Evolutionary conservation across 192 early-diverging fungal species (phyloP).

Genomic region (Entomortierella lignicola): DNA sequence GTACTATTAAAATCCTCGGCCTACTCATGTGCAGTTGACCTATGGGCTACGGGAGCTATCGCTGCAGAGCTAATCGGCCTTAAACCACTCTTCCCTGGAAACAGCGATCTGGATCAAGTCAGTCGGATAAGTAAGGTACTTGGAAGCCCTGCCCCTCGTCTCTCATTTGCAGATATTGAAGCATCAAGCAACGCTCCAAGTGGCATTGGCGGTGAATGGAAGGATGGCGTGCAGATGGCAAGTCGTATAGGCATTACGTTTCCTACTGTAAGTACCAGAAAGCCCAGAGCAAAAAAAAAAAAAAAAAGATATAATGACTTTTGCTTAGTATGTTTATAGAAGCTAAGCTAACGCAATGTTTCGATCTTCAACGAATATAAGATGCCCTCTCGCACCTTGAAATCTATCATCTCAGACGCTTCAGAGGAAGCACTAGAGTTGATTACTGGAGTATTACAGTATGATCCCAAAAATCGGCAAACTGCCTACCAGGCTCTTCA

Average conservation of each 20-base stretch:
- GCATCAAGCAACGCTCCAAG: neutral
- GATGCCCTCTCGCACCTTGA: conserved; percentile 61
- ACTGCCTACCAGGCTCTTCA: conserved; percentile 79
- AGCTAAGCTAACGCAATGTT: neutral
- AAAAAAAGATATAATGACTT: no score
- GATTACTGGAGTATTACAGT: conserved; percentile 77
- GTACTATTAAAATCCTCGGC: conserved; percentile 82
- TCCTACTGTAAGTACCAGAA: conserved; percentile 51
- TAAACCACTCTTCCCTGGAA: conserved; percentile 93
- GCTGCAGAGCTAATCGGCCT: conserved; percentile 90
- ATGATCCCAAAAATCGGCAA: conserved; percentile 81
- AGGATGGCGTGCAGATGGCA: conserved; percentile 77
- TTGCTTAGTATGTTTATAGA: no score
- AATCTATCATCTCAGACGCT: conserved; percentile 69
- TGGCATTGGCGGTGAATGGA: conserved; percentile 71
- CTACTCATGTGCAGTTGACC: conserved; percentile 94
- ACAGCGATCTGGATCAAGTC: conserved; percentile 93
- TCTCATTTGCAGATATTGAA: neutral
- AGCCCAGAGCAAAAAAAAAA: neutral
- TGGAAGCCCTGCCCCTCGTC: conserved; percentile 71
- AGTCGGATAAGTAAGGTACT: conserved; percentile 85
- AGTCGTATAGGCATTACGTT: conserved; percentile 76
- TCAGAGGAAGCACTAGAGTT: conserved; percentile 67
- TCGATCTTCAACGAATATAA: conserved; percentile 20
- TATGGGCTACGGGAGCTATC: conserved; percentile 97